Base-by-base conservation (phyloP, 2,329 filamentous ascomycete species). In the Fusarium sp. region DNA sequence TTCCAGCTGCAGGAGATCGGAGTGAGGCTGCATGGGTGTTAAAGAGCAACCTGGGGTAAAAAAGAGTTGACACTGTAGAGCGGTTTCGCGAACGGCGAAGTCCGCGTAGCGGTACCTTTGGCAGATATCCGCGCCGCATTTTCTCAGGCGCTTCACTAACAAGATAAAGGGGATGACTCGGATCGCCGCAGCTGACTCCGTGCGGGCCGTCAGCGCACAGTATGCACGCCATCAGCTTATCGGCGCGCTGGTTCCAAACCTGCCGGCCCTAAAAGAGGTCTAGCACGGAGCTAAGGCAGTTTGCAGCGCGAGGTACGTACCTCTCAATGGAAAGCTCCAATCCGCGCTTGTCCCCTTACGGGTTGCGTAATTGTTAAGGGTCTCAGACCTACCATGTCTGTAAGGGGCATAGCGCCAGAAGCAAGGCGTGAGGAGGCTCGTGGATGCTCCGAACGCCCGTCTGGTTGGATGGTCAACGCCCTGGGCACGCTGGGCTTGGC, bases 181-280 rank as follows among this genome's bases (percentile, higher is more conserved):
- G 69, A n/a, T 65, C 40, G 58, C 36, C 40, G 42, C 69, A 71
- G 69, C 52, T 65, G 57, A 67, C 64, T 22, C 67, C 33, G 76
- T 77, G 70, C 64, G 45, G 40, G 60, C 61, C 57, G 20, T 61
- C 20, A 3, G 11, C 52, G 54, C 57, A 79, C 77, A 71, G 77
- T 78, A 72, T 71, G 74, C 75, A 76, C 71, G 74, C 66, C 77
- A 77, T 79, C 77, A 79, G 77, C 77, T 78, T 77, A 79, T 79
- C 77, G 75, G 60, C 63, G 47, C 64, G 63, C 69, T 72, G 56
- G 66, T 57, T 66, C 66, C 70, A 75, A 74, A 78, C 76, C 66
- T 77, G 69, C 77, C 71, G 76, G 70, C 69, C 65, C 71, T 75
- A 69, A 66, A 76, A 73, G 36, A 59, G 69, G 76, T 38, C 68